Percentiles rank a stretch among this genome's conserved stretches.
phyloP scores from a whole-genome alignment of 163 green algal genomes.

The Scenedesmus sp. region DNA sequence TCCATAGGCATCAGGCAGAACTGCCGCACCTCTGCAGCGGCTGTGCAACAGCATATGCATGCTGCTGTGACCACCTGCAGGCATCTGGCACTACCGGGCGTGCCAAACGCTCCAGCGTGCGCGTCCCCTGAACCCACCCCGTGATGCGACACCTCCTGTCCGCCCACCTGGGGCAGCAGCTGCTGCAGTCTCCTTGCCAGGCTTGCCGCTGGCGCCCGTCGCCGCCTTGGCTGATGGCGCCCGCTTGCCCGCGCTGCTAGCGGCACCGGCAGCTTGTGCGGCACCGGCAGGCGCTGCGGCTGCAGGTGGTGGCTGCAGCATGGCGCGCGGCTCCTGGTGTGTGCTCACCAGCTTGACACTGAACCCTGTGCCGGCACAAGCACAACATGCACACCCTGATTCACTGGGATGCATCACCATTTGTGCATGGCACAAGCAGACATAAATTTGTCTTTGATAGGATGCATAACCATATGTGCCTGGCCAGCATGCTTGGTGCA shows the following conservation, averaged over 20 bases:
- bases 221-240: neutral
- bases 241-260: neutral
- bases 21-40: too few species aligned
- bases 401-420: too few species aligned
- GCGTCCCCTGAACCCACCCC: neutral
- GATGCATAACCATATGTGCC: too few species aligned
- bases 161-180: neutral
- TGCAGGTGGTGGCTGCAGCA: neutral
- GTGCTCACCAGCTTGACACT: slow-evolving; percentile 20
- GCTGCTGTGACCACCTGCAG: neutral
- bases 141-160: neutral
- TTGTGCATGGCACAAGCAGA: neutral
- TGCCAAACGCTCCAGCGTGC: too few species aligned
- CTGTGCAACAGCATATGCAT: neutral
- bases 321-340: neutral
- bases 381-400: neutral
- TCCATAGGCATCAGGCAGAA: too few species aligned
- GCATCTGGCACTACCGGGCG: too few species aligned
- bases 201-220: neutral
- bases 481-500: too few species aligned
- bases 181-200: neutral
- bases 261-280: neutral
- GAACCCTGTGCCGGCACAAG: neutral
- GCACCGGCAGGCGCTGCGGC: neutral
- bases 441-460: too few species aligned